Percentiles rank a stretch among this genome's conserved stretches.
Evolutionary conservation across 257 asterid species (phyloP).

Genomic region (Primulina huaijiensis): DNA sequence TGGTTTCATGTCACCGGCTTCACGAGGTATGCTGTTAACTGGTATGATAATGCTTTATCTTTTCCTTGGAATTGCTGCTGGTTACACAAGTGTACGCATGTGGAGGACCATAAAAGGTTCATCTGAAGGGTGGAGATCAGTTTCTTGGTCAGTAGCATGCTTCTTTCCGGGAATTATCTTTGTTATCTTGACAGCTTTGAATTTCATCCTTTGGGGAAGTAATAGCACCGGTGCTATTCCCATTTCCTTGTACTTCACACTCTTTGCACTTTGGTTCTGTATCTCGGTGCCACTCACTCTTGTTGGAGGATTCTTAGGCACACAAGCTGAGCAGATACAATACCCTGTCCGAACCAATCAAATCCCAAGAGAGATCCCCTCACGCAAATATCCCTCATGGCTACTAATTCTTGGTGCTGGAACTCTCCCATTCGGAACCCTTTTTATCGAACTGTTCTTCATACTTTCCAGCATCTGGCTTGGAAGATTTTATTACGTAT

Average conservation of each 20-base stretch:
- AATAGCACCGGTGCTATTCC: slow-evolving; percentile 84
- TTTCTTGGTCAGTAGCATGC: slow-evolving; percentile 75
- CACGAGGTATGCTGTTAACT: slow-evolving; percentile 79
- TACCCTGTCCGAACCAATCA: slow-evolving; percentile 82
- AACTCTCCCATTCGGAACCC: slow-evolving; percentile 87
- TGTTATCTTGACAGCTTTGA: slow-evolving; percentile 59
- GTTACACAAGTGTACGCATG: slow-evolving; percentile 61
- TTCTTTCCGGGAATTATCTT: slow-evolving; percentile 83
- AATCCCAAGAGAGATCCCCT: slow-evolving; percentile 81
- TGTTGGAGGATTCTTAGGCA: slow-evolving; percentile 70
- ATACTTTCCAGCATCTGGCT: slow-evolving; percentile 87
- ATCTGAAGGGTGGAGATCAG: slow-evolving; percentile 70
- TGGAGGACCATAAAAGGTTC: slow-evolving; percentile 71
- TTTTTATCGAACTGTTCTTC: slow-evolving; percentile 84
- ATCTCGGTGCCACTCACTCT: slow-evolving; percentile 85
- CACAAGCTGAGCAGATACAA: slow-evolving; percentile 56
- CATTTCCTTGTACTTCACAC: slow-evolving; percentile 59
- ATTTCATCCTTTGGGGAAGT: slow-evolving; percentile 87
- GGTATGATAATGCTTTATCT: slow-evolving; percentile 87
- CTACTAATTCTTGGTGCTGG: slow-evolving; percentile 90
- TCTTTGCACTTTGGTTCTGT: slow-evolving; percentile 79
- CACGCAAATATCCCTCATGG: slow-evolving; percentile 77
- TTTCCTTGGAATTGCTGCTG: slow-evolving; percentile 72
- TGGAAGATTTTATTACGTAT: slow-evolving; percentile 75
- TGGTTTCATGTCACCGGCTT: slow-evolving; percentile 91